Evolutionary conservation across 495 filamentous ascomycete genomes (phyloP).

Genomic region (Penicillium macrosclerotiorum): DNA sequence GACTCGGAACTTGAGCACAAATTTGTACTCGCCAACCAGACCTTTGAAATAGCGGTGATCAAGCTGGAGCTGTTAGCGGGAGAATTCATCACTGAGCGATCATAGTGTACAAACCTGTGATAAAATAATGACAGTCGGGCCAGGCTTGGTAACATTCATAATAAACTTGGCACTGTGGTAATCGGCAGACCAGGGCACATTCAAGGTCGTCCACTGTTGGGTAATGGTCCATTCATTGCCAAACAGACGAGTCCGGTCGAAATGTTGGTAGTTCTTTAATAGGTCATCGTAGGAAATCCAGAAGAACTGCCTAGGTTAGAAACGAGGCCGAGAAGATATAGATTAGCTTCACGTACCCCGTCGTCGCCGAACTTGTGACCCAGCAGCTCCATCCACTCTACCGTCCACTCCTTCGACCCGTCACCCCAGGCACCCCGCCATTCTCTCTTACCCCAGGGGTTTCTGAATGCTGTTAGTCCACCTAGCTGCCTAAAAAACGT

Average conservation of each 20-base stretch:
- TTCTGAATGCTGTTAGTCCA: slow-evolving; percentile 43
- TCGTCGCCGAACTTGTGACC: slow-evolving; percentile 87
- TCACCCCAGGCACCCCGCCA: slow-evolving; percentile 86
- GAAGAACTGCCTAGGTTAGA: slow-evolving; percentile 40
- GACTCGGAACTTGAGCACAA: slow-evolving; percentile 75
- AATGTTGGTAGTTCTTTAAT: slow-evolving; percentile 74
- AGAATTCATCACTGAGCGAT: not conserved
- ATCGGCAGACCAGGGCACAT: slow-evolving; percentile 81
- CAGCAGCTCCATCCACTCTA: slow-evolving; percentile 79
- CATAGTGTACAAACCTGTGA: slow-evolving; percentile 52
- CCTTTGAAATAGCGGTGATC: slow-evolving; percentile 85
- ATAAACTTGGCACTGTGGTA: slow-evolving; percentile 83
- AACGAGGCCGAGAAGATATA: too few species aligned
- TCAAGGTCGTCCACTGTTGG: slow-evolving; percentile 80
- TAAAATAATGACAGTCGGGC: slow-evolving; percentile 75
- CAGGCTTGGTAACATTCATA: slow-evolving; percentile 62
- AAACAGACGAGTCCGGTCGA: slow-evolving; percentile 88
- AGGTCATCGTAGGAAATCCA: slow-evolving; percentile 80
- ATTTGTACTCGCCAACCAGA: slow-evolving; percentile 77
- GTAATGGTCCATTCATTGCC: slow-evolving; percentile 78
- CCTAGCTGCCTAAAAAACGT: not conserved
- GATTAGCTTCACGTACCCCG: slow-evolving; percentile 56
- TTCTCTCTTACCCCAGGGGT: slow-evolving; percentile 85
- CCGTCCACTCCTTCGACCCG: slow-evolving; percentile 88
- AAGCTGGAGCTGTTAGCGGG: slow-evolving; percentile 42